Evolutionary conservation across 2,329 filamentous ascomycete species (phyloP).

Genomic region (Xylaria polymorpha): DNA sequence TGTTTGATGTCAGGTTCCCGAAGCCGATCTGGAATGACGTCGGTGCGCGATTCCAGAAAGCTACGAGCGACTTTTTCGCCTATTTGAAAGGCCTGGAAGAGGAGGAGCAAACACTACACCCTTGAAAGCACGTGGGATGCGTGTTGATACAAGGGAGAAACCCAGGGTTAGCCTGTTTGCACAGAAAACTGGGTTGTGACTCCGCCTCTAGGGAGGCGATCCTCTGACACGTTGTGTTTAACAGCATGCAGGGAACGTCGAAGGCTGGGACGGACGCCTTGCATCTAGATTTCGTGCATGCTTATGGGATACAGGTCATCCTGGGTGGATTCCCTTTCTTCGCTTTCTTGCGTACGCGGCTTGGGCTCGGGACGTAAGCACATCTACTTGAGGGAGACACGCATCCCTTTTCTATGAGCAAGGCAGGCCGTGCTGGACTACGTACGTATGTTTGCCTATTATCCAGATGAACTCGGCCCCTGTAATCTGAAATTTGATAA

Average conservation of each 20-base stretch:
- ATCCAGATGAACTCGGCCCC: background rate
- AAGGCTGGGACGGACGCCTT: background rate
- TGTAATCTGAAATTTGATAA: background rate
- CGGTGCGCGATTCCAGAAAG: background rate
- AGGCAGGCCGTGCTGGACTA: background rate
- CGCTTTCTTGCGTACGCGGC: background rate
- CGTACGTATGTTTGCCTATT: background rate
- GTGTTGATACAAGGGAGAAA: background rate
- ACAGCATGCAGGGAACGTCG: background rate
- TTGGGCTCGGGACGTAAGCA: background rate
- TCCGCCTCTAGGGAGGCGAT: background rate
- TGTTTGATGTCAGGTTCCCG: slow-evolving; percentile 5
- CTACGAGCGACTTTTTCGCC: background rate
- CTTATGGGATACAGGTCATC: background rate
- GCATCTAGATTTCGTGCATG: background rate
- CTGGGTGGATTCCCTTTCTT: background rate
- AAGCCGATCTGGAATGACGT: slow-evolving; percentile 9
- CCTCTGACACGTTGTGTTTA: background rate
- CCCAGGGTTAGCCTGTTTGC: background rate
- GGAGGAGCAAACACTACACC: slow-evolving; percentile 17
- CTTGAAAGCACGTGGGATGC: slow-evolving; percentile 26
- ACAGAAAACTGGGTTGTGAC: background rate
- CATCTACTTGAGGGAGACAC: background rate
- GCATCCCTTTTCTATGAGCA: background rate
- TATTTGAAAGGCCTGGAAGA: background rate